These are phyloP conservation scores for Scenedesmus sp. DNA, from an alignment of 163 green algal genomes.

Conservation along the genomic window DNA sequence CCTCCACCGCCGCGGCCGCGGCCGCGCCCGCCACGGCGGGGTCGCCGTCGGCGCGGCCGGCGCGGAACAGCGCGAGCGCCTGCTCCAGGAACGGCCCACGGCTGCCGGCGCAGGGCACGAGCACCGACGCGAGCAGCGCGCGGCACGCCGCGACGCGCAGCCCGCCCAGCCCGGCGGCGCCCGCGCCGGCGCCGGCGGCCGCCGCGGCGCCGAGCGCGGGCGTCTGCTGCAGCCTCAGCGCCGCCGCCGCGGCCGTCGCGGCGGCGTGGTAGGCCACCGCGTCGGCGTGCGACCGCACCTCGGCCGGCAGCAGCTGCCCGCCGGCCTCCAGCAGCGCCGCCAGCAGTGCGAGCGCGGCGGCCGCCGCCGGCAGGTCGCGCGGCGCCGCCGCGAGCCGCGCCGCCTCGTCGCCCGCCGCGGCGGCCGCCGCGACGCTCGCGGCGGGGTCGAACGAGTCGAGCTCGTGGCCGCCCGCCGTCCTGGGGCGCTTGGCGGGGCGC, in stretches of 20 bases:
- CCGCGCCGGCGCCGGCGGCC: neutral
- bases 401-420: conserved; percentile 20
- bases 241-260: conserved; percentile 39
- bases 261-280: conserved; percentile 55
- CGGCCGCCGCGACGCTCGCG: conserved; percentile 16
- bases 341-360: conserved; percentile 46
- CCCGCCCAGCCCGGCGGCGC: neutral
- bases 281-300: conserved; percentile 54
- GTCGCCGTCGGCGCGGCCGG: neutral
- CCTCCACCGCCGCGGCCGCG: conserved; percentile 4
- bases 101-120: conserved; percentile 52
- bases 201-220: neutral
- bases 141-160: conserved; percentile 56
- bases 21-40: conserved; percentile 36
- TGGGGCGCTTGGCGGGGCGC: conserved; percentile 19
- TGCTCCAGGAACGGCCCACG: conserved; percentile 59
- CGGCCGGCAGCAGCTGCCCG: conserved; percentile 40
- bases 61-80: conserved; percentile 58
- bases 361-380: conserved; percentile 43
- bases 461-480: neutral
- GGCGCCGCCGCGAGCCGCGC: neutral
- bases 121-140: conserved; percentile 65
- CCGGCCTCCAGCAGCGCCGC: conserved; percentile 38
- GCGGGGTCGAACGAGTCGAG: conserved; percentile 35
- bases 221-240: conserved; percentile 18